Percentiles rank a stretch among this genome's conserved stretches.
Conservation (phyloP, 805 yeast genomes). For the Lipomyces yamanashiensis region DNA sequence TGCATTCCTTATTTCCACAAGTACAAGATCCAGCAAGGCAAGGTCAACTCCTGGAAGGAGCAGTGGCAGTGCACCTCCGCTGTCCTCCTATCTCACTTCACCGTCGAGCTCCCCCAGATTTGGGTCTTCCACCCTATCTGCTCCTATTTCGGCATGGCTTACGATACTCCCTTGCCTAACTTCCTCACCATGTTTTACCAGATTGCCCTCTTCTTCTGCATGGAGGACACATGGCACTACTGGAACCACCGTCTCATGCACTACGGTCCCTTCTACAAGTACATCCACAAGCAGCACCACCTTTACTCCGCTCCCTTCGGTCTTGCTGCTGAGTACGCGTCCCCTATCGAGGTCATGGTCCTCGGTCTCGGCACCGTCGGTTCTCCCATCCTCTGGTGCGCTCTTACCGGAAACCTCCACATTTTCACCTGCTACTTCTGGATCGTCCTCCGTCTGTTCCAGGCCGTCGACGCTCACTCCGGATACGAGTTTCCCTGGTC, state of each 20-base stretch:
- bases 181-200: conserved; percentile 63
- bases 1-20: conserved; percentile 80
- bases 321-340: conserved; percentile 95
- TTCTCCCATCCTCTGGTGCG: conserved; percentile 84
- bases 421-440: conserved; percentile 86
- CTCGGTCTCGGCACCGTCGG: conserved; percentile 97
- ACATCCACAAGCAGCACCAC: conserved; percentile 97
- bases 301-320: conserved; percentile 98
- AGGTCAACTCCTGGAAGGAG: conserved; percentile 77
- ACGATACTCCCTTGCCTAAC: conserved; percentile 84
- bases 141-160: conserved; percentile 74
- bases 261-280: conserved; percentile 84
- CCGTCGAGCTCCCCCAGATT: conserved; percentile 94
- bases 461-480: conserved; percentile 97
- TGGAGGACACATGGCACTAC: conserved; percentile 97
- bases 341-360: conserved; percentile 88
- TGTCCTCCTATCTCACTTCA: conserved; percentile 82
- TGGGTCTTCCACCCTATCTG: conserved; percentile 97
- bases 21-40: conserved; percentile 88
- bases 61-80: conserved; percentile 91
- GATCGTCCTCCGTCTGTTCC: conserved; percentile 87
- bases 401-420: conserved; percentile 76
- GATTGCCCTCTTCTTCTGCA: conserved; percentile 73
- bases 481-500: conserved; percentile 99
- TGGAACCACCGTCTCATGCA: conserved; percentile 93